These are phyloP conservation scores for Cornus kousa DNA, from an alignment of 148 eudicot species.

Conservation along the genomic window DNA sequence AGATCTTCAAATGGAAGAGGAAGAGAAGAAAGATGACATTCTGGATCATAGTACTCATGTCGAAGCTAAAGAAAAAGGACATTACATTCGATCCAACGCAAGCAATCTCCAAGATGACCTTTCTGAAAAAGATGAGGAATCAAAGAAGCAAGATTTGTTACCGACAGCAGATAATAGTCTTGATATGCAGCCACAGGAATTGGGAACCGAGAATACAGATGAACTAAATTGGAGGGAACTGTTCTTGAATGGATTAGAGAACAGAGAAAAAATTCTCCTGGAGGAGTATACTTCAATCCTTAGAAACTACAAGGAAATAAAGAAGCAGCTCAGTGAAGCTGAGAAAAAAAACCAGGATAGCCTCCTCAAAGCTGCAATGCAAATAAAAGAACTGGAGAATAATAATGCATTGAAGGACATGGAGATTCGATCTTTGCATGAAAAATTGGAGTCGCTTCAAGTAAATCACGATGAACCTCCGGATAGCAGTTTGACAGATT, in stretches of 20 bases:
- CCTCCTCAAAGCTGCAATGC: slow-evolving; percentile 44
- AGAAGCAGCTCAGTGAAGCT: slow-evolving; percentile 53
- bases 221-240: slow-evolving; percentile 64
- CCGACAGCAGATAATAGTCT: slow-evolving; percentile 3
- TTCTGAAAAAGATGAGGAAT: slow-evolving; percentile 11
- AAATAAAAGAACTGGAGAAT: slow-evolving; percentile 49
- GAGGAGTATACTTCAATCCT: slow-evolving; percentile 61
- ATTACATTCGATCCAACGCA: background rate
- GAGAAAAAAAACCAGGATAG: slow-evolving; percentile 62
- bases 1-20: slow-evolving; percentile 21
- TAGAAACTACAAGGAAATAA: slow-evolving; percentile 61
- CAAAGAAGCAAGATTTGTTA: slow-evolving; percentile 24
- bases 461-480: slow-evolving; percentile 11
- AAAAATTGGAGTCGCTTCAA: slow-evolving; percentile 36
- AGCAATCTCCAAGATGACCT: slow-evolving; percentile 1
- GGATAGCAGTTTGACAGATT: background rate
- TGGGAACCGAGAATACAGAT: slow-evolving; percentile 29
- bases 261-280: slow-evolving; percentile 62
- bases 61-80: background rate
- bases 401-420: slow-evolving; percentile 53
- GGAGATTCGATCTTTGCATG: slow-evolving; percentile 51
- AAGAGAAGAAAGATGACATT: slow-evolving; percentile 10
- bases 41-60: background rate
- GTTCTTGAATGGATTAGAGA: slow-evolving; percentile 56
- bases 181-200: slow-evolving; percentile 21